phyloP scores from a whole-genome alignment of 108 stramenopile genomes.

The Nitzschia sp. region DNA sequence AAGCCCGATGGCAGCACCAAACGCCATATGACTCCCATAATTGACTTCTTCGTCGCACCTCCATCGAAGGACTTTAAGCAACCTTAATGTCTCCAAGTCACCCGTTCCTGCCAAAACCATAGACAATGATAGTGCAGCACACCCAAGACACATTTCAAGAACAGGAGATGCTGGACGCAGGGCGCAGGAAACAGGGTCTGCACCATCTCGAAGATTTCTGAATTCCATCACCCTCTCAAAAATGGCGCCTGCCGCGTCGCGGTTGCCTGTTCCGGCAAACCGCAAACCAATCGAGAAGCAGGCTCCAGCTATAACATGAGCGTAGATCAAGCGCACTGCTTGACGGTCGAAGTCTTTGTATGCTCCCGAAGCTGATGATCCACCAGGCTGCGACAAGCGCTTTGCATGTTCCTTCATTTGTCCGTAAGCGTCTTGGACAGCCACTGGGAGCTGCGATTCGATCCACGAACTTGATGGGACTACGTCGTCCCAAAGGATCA shows the following conservation, averaged over 20 bases:
- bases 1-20: slow-evolving; percentile 88
- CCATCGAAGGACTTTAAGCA: slow-evolving; percentile 87
- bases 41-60: slow-evolving; percentile 79
- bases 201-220: slow-evolving; percentile 69
- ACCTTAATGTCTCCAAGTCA: slow-evolving; percentile 85
- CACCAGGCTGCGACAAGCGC: not conserved
- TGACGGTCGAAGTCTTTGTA: slow-evolving; percentile 76
- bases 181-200: slow-evolving; percentile 63
- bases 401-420: slow-evolving; percentile 54
- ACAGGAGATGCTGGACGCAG: slow-evolving; percentile 78
- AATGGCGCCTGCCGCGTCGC: slow-evolving; percentile 68
- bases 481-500: slow-evolving; percentile 94
- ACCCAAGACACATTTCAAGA: slow-evolving; percentile 90
- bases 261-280: slow-evolving; percentile 90
- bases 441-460: slow-evolving; percentile 76
- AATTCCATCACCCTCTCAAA: slow-evolving; percentile 70
- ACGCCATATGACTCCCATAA: slow-evolving; percentile 95
- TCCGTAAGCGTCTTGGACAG: slow-evolving; percentile 60
- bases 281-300: slow-evolving; percentile 92
- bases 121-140: slow-evolving; percentile 81
- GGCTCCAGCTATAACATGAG: slow-evolving; percentile 91
- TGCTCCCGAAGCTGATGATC: not conserved
- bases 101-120: slow-evolving; percentile 98
- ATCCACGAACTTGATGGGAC: slow-evolving; percentile 82
- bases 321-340: slow-evolving; percentile 88